Conservation (phyloP, 495 filamentous ascomycete genomes). For the Talaromyces trachyspermus region DNA sequence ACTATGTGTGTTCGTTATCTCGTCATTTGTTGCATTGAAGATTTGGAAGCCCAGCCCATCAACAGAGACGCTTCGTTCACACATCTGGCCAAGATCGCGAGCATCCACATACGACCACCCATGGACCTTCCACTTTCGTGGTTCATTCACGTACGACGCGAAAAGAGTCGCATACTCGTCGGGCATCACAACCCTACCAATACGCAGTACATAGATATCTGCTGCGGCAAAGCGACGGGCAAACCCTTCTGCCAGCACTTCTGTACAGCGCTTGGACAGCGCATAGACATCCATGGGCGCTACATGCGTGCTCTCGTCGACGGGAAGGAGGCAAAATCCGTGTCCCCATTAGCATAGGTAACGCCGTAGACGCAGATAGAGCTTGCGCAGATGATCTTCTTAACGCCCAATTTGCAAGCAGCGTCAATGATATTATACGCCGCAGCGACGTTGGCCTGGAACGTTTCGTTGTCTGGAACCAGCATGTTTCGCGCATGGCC, state of each 20-base stretch:
- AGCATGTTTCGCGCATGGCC: constrained; percentile 55
- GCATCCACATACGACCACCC: constrained; percentile 57
- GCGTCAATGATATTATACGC: constrained; percentile 58
- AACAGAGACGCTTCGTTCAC: constrained; percentile 39
- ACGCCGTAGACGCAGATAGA: constrained; percentile 54
- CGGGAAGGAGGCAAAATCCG: constrained; percentile 50
- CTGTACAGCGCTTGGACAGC: constrained; percentile 51
- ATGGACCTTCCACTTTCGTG: constrained; percentile 42
- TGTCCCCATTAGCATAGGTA: constrained; percentile 49
- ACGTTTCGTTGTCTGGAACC: constrained; percentile 53
- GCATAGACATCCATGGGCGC: constrained; percentile 54
- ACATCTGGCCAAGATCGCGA: constrained; percentile 52
- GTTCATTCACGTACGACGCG: constrained; percentile 38
- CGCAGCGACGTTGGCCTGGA: constrained; percentile 42
- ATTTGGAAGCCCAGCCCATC: constrained; percentile 50
- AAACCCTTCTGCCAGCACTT: constrained; percentile 49
- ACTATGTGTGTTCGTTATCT: constrained; percentile 38
- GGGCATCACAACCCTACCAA: constrained; percentile 52
- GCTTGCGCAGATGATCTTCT: constrained; percentile 53
- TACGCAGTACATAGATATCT: constrained; percentile 53
- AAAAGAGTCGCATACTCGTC: constrained; percentile 50
- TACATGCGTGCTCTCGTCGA: constrained; percentile 46
- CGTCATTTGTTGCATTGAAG: constrained; percentile 56
- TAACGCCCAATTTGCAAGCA: constrained; percentile 49
- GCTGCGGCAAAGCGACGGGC: constrained; percentile 40